These are phyloP conservation scores for Asterionellopsis glacialis DNA, from an alignment of 108 stramenopile species.

Conservation along the genomic window DNA sequence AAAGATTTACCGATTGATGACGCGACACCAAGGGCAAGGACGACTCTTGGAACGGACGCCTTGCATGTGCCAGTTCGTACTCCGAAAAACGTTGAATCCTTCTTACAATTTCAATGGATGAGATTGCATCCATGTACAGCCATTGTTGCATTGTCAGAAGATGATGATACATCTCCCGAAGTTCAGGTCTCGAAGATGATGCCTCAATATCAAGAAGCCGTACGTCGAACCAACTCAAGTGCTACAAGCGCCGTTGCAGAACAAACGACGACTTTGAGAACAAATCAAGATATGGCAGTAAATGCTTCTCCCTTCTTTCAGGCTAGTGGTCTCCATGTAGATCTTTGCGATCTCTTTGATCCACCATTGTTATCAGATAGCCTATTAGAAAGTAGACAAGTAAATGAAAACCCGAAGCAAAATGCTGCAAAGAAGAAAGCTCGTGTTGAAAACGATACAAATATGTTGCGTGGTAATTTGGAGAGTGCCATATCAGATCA, in stretches of 20 bases:
- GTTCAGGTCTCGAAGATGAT: slow-evolving; percentile 1
- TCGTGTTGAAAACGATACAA: background rate
- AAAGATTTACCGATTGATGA: too few relatives aligned
- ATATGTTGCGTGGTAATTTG: background rate
- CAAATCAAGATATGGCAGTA: background rate
- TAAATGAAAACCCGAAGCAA: too few relatives aligned
- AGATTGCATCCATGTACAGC: background rate
- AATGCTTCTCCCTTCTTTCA: background rate
- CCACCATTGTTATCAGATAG: slow-evolving; percentile 1
- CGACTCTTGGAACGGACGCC: background rate
- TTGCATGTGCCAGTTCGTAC: background rate
- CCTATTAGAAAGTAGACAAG: background rate
- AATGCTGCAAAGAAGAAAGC: background rate
- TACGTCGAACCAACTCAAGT: background rate
- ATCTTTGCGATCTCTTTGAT: slow-evolving; percentile 1
- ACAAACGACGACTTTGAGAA: background rate
- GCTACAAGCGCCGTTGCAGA: background rate
- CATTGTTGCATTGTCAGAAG: background rate
- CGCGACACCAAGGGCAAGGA: too few relatives aligned
- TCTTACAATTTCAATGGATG: slow-evolving; percentile 4
- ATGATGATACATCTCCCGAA: background rate
- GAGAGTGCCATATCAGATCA: background rate
- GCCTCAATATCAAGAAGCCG: background rate
- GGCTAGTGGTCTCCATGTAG: background rate
- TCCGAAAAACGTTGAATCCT: background rate